Evolutionary conservation across 2,329 filamentous ascomycete species (phyloP).

Genomic region (Colletotrichum orchidophilum): DNA sequence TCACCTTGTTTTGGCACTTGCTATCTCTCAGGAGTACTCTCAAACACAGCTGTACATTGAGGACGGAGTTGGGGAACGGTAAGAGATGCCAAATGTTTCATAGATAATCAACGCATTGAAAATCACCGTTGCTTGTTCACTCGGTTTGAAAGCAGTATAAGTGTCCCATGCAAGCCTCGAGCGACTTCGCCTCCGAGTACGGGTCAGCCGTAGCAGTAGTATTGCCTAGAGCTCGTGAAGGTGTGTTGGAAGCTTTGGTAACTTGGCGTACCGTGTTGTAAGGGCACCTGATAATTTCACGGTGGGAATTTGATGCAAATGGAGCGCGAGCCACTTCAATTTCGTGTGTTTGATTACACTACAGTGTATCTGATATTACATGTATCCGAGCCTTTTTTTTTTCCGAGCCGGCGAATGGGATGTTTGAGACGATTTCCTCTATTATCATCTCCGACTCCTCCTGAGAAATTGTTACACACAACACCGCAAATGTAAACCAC

Average conservation of each 20-base stretch:
- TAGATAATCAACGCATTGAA: too few relatives aligned
- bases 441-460: constrained; percentile 5
- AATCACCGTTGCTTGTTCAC: too few relatives aligned
- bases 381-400: background rate
- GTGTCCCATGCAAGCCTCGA: too few relatives aligned
- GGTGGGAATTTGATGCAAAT: background rate
- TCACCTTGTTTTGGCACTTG: background rate
- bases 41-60: too few relatives aligned
- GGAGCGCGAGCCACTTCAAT: background rate
- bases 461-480: constrained; percentile 3
- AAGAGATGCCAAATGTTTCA: too few relatives aligned
- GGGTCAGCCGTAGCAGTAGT: too few relatives aligned
- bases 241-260: too few relatives aligned
- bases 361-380: constrained; percentile 29
- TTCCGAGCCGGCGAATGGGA: background rate
- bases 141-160: too few relatives aligned
- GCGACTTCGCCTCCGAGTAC: too few relatives aligned
- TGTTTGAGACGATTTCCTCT: background rate
- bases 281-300: too few relatives aligned
- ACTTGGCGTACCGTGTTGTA: too few relatives aligned
- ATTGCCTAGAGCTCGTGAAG: background rate
- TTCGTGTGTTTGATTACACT: constrained; percentile 7
- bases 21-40: too few relatives aligned
- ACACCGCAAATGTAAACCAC: background rate
- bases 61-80: background rate